Evolutionary conservation across 2,329 filamentous ascomycete species (phyloP).

Genomic region (Lasiodiplodia sp.): DNA sequence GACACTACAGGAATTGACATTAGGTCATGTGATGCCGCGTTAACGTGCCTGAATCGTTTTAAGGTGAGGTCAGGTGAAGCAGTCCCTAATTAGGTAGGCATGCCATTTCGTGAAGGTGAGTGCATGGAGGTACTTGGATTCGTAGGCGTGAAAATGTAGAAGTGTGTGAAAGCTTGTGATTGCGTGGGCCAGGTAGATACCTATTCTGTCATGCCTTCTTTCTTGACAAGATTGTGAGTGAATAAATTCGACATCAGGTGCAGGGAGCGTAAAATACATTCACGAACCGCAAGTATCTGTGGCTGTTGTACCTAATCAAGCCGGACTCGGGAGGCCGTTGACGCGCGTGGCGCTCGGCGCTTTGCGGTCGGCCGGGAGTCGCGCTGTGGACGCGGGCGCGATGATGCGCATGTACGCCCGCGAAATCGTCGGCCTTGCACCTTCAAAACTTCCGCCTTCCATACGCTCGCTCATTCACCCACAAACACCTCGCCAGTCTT

Average conservation of each 20-base stretch:
- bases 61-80: too few relatives aligned
- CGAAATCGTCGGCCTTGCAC: constrained; percentile 20
- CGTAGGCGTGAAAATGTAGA: neutral
- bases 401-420: constrained; percentile 17
- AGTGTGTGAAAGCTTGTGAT: neutral
- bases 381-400: constrained; percentile 14
- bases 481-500: neutral
- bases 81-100: too few relatives aligned
- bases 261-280: neutral
- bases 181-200: neutral
- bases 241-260: neutral
- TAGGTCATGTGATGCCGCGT: neutral
- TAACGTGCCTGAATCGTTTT: neutral
- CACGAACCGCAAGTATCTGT: neutral
- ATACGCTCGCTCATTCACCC: neutral
- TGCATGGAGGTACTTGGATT: neutral
- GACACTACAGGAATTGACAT: neutral
- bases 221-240: neutral
- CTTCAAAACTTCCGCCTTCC: constrained; percentile 12
- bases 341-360: constrained; percentile 24
- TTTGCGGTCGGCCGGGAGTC: neutral
- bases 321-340: neutral
- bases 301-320: neutral
- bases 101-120: neutral
- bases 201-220: neutral